phyloP scores from a whole-genome alignment of 139 green algal genomes.

The Tetraselmis striata region DNA sequence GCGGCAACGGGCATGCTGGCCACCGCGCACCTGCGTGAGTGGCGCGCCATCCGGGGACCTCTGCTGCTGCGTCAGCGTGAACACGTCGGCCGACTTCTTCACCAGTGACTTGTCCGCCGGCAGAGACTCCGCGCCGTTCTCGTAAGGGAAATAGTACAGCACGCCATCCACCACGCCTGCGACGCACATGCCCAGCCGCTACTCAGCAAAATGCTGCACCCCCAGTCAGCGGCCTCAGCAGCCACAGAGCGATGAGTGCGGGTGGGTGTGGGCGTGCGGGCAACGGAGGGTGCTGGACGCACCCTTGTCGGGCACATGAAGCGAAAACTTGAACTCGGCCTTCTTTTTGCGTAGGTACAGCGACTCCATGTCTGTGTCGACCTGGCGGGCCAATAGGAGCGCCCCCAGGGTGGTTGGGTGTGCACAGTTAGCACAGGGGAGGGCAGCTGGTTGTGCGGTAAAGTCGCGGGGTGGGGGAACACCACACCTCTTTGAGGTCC shows the following conservation, averaged over 20 bases:
- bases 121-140: conserved; percentile 54
- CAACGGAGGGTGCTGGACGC: too few relatives aligned
- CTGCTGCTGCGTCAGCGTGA: not conserved
- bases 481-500: conserved; percentile 1
- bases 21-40: not conserved
- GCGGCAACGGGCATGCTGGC: too few relatives aligned
- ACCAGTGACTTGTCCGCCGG: conserved; percentile 20
- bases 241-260: too few relatives aligned
- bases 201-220: too few relatives aligned
- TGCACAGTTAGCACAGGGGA: too few relatives aligned
- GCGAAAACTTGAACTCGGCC: conserved; percentile 49
- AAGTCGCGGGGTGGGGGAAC: too few relatives aligned
- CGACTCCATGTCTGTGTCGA: conserved; percentile 72
- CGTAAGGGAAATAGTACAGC: conserved; percentile 71
- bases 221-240: too few relatives aligned
- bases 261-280: too few relatives aligned
- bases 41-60: not conserved
- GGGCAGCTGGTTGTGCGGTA: too few relatives aligned
- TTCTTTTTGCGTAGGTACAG: conserved; percentile 43
- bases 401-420: too few relatives aligned
- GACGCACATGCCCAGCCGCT: too few relatives aligned
- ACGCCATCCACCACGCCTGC: conserved; percentile 56
- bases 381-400: too few relatives aligned
- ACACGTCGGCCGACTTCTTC: not conserved
- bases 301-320: conserved; percentile 55